Evolutionary conservation across 2,329 filamentous ascomycete species (phyloP).

Genomic region (Epichloe aotearoae): DNA sequence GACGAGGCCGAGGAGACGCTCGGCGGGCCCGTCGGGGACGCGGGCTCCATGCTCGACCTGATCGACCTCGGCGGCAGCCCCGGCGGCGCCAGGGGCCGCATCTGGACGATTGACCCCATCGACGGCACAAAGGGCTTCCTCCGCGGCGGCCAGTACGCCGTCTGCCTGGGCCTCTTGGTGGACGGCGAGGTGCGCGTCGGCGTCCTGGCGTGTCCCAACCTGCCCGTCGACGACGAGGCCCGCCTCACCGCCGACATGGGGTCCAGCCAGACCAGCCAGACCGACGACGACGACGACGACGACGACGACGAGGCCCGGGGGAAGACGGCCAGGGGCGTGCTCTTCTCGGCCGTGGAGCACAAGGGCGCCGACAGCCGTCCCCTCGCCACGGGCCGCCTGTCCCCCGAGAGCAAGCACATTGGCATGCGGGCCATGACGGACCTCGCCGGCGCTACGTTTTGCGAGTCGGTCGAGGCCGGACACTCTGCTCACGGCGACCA

Average conservation of each 20-base stretch:
- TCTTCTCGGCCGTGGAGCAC: constrained; percentile 74
- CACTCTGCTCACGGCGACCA: constrained; percentile 88
- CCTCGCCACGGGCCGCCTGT: constrained; percentile 40
- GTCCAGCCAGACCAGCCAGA: constrained; percentile 43
- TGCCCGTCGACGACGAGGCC: constrained; percentile 67
- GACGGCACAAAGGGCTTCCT: constrained; percentile 97
- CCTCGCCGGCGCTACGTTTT: constrained; percentile 76
- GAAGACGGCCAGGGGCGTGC: constrained; percentile 40
- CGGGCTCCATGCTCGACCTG: constrained; percentile 52
- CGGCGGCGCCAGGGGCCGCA: constrained; percentile 61
- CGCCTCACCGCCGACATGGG: constrained; percentile 53
- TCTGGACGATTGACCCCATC: constrained; percentile 96
- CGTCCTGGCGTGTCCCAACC: constrained; percentile 88
- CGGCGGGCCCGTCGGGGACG: constrained; percentile 54
- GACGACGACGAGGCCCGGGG: too few species aligned
- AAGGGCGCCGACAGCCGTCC: constrained; percentile 71
- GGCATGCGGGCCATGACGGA: constrained; percentile 66
- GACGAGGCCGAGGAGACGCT: constrained; percentile 41
- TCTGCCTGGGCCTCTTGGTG: constrained; percentile 82
- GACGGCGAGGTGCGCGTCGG: constrained; percentile 91
- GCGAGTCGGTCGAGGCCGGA: constrained; percentile 87
- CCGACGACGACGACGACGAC: too few species aligned
- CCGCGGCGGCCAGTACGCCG: constrained; percentile 90
- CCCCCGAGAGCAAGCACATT: constrained; percentile 43
- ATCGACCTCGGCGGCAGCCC: constrained; percentile 57